A percentile compares a stretch with the other conserved stretches of the same genome.
Evolutionary conservation across 805 yeast species (phyloP).

Genomic region (Teunomyces tritomae): DNA sequence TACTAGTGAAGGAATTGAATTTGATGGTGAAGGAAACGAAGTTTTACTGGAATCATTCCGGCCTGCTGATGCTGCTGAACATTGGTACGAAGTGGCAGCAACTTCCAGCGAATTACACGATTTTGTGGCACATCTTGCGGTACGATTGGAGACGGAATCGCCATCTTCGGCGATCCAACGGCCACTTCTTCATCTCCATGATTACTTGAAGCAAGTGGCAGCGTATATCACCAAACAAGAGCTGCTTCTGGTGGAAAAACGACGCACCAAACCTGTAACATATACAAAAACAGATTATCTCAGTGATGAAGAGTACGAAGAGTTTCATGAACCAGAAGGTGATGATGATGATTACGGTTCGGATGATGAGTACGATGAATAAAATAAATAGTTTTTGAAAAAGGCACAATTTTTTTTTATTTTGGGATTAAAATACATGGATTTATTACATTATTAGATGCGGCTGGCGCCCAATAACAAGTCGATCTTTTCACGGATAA

Average conservation of each 20-base stretch:
- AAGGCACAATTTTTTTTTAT: not conserved
- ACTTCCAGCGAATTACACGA: constrained; percentile 23
- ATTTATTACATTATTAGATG: constrained; percentile 20
- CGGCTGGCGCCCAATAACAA: constrained; percentile 62
- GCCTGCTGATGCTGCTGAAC: constrained; percentile 8
- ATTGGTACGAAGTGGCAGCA: constrained; percentile 39
- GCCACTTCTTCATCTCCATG: constrained; percentile 27
- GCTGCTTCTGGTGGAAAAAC: constrained; percentile 7
- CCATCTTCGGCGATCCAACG: constrained; percentile 19
- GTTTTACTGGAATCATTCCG: constrained; percentile 7
- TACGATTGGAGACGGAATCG: constrained; percentile 20
- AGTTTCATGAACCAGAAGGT: constrained; percentile 11
- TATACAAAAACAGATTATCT: too few relatives aligned
- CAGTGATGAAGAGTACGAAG: constrained; percentile 14
- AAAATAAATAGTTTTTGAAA: not conserved
- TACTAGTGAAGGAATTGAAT: constrained; percentile 31
- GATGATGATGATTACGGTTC: constrained; percentile 18
- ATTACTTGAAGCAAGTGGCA: constrained; percentile 25
- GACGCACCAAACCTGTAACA: not conserved
- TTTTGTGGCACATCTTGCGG: constrained; percentile 24
- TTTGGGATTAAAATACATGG: constrained; percentile 1
- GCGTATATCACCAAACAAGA: constrained; percentile 30
- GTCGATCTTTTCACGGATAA: constrained; percentile 75
- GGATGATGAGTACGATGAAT: constrained; percentile 11
- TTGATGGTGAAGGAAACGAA: constrained; percentile 31